phyloP scores from a whole-genome alignment of 805 yeast genomes.

The Zygosaccharomyces rouxii region DNA sequence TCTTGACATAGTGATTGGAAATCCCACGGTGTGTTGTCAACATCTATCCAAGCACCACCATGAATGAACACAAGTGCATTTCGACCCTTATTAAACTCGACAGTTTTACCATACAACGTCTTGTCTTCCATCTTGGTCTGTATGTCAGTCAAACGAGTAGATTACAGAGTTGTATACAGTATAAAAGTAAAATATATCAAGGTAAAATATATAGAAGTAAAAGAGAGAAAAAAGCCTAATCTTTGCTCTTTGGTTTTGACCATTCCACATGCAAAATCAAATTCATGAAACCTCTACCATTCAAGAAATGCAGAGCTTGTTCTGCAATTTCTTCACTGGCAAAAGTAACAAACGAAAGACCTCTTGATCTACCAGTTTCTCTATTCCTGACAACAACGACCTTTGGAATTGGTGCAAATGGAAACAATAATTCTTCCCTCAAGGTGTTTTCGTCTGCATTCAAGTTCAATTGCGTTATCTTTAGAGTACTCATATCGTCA shows the following conservation, averaged over 20 bases:
- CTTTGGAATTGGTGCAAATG: slow-evolving; percentile 65
- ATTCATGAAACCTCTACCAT: slow-evolving; percentile 91
- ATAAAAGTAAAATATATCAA: background rate
- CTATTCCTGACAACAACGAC: slow-evolving; percentile 82
- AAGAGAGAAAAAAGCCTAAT: slow-evolving; percentile 3
- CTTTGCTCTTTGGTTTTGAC: slow-evolving; percentile 43
- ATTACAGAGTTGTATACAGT: slow-evolving; percentile 4
- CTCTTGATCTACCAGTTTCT: slow-evolving; percentile 91
- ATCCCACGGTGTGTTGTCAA: slow-evolving; percentile 55
- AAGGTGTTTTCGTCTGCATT: slow-evolving; percentile 78
- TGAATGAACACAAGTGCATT: slow-evolving; percentile 56
- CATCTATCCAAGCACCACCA: slow-evolving; percentile 90
- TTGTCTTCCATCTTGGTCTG: background rate
- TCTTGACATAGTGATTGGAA: slow-evolving; percentile 36
- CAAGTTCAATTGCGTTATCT: slow-evolving; percentile 86
- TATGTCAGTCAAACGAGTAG: background rate
- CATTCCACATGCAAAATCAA: slow-evolving; percentile 69
- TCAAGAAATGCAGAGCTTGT: slow-evolving; percentile 65
- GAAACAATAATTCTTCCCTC: slow-evolving; percentile 63
- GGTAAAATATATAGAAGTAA: background rate
- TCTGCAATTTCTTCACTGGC: slow-evolving; percentile 65
- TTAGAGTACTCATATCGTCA: slow-evolving; percentile 82
- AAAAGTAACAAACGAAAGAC: slow-evolving; percentile 90
- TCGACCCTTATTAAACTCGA: slow-evolving; percentile 10
- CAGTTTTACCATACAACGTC: slow-evolving; percentile 12